These are phyloP conservation scores for Omphalotus olearius DNA, from an alignment of 1,284 basidiomycete genomes.

Conservation along the genomic window DNA sequence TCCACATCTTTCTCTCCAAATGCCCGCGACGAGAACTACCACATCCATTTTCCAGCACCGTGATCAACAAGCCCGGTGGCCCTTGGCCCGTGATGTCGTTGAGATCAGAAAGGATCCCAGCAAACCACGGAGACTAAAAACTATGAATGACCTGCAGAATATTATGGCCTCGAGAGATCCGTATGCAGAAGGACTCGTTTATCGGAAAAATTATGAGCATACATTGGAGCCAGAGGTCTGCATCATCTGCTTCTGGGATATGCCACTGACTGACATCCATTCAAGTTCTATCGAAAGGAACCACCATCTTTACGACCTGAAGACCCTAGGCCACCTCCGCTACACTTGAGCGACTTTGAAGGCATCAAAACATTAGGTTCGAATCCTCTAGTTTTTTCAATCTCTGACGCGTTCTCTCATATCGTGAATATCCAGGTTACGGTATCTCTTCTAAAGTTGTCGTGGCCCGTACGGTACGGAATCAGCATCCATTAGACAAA, in stretches of 20 bases:
- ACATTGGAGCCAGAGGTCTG: constrained; percentile 1
- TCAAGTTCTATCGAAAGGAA: constrained; percentile 1
- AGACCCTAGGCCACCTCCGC: constrained; percentile 28
- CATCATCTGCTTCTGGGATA: neutral
- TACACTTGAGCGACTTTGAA: constrained; percentile 34
- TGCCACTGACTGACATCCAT: neutral
- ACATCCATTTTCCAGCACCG: neutral
- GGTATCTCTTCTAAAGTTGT: constrained; percentile 37
- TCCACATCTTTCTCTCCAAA: neutral
- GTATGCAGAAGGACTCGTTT: neutral
- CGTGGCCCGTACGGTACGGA: constrained; percentile 30
- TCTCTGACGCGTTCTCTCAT: neutral
- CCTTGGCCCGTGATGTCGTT: neutral
- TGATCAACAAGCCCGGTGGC: neutral
- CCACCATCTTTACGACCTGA: constrained; percentile 15
- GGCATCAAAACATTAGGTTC: constrained; percentile 35
- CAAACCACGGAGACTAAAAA: neutral
- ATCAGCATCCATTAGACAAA: constrained; percentile 24
- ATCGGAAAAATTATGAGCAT: neutral
- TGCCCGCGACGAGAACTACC: constrained; percentile 1
- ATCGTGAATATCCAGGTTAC: constrained; percentile 24
- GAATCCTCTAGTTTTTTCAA: neutral
- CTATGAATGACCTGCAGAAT: neutral
- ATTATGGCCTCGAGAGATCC: neutral
- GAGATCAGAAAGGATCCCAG: constrained; percentile 4